Evolutionary conservation across 1,284 basidiomycete genomes (phyloP).

Genomic region (Tremellales sp.): DNA sequence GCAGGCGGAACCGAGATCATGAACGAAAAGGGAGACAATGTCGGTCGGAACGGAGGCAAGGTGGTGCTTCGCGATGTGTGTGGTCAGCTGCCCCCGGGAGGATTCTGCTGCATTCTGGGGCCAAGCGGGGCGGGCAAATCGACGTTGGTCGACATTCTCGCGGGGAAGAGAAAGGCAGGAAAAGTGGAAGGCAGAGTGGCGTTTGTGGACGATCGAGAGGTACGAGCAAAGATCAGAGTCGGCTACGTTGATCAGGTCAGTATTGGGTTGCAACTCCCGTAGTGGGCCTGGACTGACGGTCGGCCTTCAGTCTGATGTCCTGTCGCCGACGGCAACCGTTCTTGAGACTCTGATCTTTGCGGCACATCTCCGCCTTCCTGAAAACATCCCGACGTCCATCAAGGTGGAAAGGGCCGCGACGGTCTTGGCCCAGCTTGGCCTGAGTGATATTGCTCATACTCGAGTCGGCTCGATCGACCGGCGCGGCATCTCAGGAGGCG

Average conservation of each 20-base stretch:
- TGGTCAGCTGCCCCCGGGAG: constrained; percentile 68
- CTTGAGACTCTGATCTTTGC: constrained; percentile 79
- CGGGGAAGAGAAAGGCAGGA: constrained; percentile 70
- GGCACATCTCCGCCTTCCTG: constrained; percentile 74
- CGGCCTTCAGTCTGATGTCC: constrained; percentile 61
- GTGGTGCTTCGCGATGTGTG: constrained; percentile 66
- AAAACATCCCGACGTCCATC: constrained; percentile 62
- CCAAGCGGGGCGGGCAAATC: constrained; percentile 83
- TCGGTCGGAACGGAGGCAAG: constrained; percentile 53
- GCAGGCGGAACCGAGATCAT: constrained; percentile 1
- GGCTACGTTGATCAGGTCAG: constrained; percentile 73
- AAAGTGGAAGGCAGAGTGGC: constrained; percentile 51
- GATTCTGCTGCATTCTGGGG: constrained; percentile 81
- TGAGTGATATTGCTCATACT: constrained; percentile 64
- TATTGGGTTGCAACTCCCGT: neutral
- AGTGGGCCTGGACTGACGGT: neutral
- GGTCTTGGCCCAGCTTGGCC: constrained; percentile 70
- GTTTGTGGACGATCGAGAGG: constrained; percentile 43
- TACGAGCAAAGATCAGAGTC: constrained; percentile 48
- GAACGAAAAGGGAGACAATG: constrained; percentile 4
- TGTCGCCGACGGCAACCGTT: constrained; percentile 74
- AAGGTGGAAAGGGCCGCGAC: constrained; percentile 65
- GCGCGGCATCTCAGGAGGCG: constrained; percentile 65
- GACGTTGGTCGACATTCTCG: constrained; percentile 77
- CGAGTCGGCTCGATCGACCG: constrained; percentile 66